Evolutionary conservation across 129 eudicot genomes (phyloP).

Genomic region (Solidago caesia): DNA sequence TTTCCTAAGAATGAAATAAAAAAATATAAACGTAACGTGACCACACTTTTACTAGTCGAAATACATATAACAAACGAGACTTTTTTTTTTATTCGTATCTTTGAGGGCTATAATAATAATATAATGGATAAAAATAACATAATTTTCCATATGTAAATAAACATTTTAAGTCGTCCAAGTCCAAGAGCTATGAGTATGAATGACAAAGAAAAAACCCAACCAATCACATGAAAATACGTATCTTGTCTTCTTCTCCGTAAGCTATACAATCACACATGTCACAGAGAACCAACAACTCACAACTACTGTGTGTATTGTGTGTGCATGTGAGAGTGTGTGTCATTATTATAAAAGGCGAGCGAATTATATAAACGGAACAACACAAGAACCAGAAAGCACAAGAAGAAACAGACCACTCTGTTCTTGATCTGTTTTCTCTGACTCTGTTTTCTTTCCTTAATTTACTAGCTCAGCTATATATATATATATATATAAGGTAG

Average conservation of each 20-base stretch:
- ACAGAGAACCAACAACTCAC: slow-evolving; percentile 2
- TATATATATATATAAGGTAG: background rate
- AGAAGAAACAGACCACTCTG: slow-evolving; percentile 10
- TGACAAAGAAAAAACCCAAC: background rate
- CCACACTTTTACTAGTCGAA: slow-evolving; percentile 23
- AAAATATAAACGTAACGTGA: slow-evolving; percentile 15
- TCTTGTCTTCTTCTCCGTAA: slow-evolving; percentile 30
- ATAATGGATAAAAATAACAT: no score
- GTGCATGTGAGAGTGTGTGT: background rate
- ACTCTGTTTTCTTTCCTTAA: slow-evolving; percentile 5
- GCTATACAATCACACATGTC: slow-evolving; percentile 3
- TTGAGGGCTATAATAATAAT: no score
- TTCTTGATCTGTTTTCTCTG: slow-evolving; percentile 20
- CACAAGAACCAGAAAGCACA: background rate
- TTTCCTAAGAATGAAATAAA: background rate
- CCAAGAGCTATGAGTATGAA: no score
- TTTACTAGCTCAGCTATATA: background rate
- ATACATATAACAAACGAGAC: background rate
- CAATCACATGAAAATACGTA: slow-evolving; percentile 29
- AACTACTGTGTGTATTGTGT: background rate
- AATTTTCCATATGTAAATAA: no score
- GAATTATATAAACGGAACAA: background rate
- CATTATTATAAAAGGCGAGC: slow-evolving; percentile 25
- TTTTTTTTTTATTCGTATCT: no score
- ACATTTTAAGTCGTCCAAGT: no score